A percentile compares a stretch with the other conserved stretches of the same genome.
Evolutionary conservation across 2,329 filamentous ascomycete genomes (phyloP).

Genomic region (Diaporthe nobilis): DNA sequence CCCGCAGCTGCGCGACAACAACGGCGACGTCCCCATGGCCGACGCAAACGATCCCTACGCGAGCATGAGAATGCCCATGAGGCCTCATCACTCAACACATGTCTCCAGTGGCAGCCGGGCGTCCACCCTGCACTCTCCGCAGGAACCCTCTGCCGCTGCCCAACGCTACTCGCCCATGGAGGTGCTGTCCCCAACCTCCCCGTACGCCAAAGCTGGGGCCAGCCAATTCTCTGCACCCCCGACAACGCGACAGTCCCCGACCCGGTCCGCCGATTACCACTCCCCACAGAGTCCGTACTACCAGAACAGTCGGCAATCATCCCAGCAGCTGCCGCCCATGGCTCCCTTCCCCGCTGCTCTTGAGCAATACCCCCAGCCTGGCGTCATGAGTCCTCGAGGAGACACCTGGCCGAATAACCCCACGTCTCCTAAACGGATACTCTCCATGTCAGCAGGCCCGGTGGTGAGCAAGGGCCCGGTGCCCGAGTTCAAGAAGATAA

Average conservation of each 20-base stretch:
- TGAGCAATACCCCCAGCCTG: conserved; percentile 81
- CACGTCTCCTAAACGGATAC: conserved; percentile 70
- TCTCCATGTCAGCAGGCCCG: conserved; percentile 60
- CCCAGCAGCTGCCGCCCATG: conserved; percentile 82
- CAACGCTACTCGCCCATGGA: conserved; percentile 98
- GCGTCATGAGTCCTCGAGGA: conserved; percentile 75
- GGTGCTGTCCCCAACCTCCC: conserved; percentile 82
- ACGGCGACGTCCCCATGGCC: conserved; percentile 87
- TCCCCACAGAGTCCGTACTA: conserved; percentile 55
- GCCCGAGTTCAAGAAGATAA: conserved; percentile 88
- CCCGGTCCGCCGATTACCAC: conserved; percentile 75
- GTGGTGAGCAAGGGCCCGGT: conserved; percentile 75
- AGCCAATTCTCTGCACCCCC: conserved; percentile 67
- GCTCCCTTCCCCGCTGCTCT: conserved; percentile 76
- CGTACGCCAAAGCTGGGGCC: conserved; percentile 74
- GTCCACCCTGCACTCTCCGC: conserved; percentile 79
- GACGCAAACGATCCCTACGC: conserved; percentile 87
- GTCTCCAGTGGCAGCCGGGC: conserved; percentile 64
- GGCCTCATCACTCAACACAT: conserved; percentile 83
- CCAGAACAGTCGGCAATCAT: conserved; percentile 65
- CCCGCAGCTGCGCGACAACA: conserved; percentile 77
- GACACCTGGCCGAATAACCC: conserved; percentile 67
- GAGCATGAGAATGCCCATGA: conserved; percentile 87
- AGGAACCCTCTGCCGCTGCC: conserved; percentile 84
- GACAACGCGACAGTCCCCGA: conserved; percentile 82